phyloP scores from a whole-genome alignment of 2,329 filamentous ascomycete species.

The Scedosporium apiospermum region DNA sequence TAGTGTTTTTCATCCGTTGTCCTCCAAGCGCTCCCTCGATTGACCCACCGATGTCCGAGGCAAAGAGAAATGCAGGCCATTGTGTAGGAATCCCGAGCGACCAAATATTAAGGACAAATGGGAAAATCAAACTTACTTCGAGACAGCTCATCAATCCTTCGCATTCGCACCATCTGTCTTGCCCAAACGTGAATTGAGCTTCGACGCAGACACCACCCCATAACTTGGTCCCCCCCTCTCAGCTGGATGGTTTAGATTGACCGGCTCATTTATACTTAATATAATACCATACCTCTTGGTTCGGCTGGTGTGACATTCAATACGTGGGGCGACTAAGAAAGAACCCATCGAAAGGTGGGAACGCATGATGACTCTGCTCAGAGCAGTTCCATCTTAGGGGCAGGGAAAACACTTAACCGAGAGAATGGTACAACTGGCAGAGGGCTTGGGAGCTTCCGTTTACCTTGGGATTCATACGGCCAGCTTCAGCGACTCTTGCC shows the following conservation, averaged over 20 bases:
- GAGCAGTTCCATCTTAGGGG: not conserved
- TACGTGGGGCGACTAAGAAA: not conserved
- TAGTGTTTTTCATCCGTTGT: no score
- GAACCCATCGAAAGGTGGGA: not conserved
- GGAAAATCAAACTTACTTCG: no score
- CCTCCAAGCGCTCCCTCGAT: no score
- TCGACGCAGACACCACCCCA: not conserved
- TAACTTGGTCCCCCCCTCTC: not conserved
- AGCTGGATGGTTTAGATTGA: not conserved
- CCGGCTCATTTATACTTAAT: conserved; percentile 7
- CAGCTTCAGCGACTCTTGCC: not conserved
- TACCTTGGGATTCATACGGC: not conserved
- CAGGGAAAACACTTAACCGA: not conserved
- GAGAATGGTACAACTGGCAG: not conserved
- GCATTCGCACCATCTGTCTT: no score
- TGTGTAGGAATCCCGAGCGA: no score
- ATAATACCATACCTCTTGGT: conserved; percentile 2
- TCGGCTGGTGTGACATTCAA: not conserved
- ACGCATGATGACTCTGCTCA: not conserved
- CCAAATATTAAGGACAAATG: no score
- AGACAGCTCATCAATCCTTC: no score
- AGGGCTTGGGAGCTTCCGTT: not conserved
- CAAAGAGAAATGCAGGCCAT: no score
- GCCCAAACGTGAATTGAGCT: not conserved
- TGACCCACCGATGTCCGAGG: no score